Evolutionary conservation across 1,139 yeast genomes (phyloP), one percentile per base, ranked within the genome.

Genomic region (Kurtzmaniella quercitrusa): DNA sequence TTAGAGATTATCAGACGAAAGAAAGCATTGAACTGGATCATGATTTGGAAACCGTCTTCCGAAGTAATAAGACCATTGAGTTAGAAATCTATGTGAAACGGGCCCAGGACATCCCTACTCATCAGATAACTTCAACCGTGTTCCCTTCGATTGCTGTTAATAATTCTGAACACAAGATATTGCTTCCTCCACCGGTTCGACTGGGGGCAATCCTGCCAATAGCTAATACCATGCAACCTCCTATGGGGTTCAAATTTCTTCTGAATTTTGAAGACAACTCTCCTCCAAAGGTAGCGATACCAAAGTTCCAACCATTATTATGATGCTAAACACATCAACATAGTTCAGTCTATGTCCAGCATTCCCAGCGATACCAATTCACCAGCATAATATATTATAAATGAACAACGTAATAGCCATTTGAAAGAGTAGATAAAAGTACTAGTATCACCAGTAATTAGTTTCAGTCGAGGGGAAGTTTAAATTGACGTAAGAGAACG

Each of bases 241-340:
- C 36, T 5, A 14, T 45, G 3, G 50, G 48, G 16, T 51, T 58
- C 47, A 53, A 52, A 34, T 61, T 63, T 44, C 47, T 62, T n/a
- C 56, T 63, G 25, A 63, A 63, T 43, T 43, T 48, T 33, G 61
- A 59, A 19, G 62, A 59, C 3, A 37, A 46, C n/a, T 46, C 59
- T 11, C 57, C 60, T 1, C 50, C 59, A 1, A 55, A 59, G 3
- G 60, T 61, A 10, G 62, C 55, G 4, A 50, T 66, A 11, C 74
- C 74, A 15, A 57, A 55, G 43, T 69, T 69, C 55, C 74, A 69
- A 44, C 74, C 74, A 2, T 56, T 69, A 29, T 53, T 68, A 38
- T 67, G 23, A 21, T 21, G 23, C 23, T 21, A 21, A 21, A 4
- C 23, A 21, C 4, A 21, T 5, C 7, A 21, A 21, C 23, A 21